A percentile compares a stretch with the other conserved stretches of the same genome.
These are phyloP conservation scores for Sporodiniella umbellata DNA, from an alignment of 371 early-diverging fungal species.

Conservation along the genomic window DNA sequence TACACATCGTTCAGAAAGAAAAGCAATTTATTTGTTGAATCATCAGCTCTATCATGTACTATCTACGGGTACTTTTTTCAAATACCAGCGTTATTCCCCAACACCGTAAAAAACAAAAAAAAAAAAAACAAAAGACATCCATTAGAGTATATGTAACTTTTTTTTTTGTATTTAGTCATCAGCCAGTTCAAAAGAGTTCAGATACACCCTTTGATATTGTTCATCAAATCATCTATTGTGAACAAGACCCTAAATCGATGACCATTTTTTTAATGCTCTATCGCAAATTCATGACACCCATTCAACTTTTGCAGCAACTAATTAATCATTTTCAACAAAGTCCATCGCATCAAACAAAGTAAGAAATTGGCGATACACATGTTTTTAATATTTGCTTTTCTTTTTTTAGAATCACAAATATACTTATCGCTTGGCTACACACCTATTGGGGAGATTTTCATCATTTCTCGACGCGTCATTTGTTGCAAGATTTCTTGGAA, in stretches of 20 bases:
- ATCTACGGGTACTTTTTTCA: neutral
- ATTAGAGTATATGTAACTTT: no score
- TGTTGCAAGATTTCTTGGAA: constrained; percentile 35
- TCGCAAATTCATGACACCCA: constrained; percentile 54
- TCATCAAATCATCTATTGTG: constrained; percentile 2
- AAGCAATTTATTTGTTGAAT: no score
- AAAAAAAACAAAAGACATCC: neutral
- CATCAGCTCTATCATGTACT: no score
- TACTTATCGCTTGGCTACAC: constrained; percentile 45
- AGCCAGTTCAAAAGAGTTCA: no score
- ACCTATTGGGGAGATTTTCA: constrained; percentile 52
- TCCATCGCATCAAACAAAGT: neutral
- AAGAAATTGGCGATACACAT: neutral
- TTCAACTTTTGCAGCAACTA: constrained; percentile 37
- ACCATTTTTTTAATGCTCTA: constrained; percentile 50
- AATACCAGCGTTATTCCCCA: neutral
- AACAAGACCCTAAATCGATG: constrained; percentile 21
- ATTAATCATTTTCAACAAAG: constrained; percentile 28
- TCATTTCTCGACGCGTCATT: constrained; percentile 42
- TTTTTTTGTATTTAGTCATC: no score
- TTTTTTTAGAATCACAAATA: constrained; percentile 32
- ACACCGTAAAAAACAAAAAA: neutral
- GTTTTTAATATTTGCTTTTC: constrained; percentile 2
- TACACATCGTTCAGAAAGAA: no score
- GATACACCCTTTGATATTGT: constrained; percentile 3